These are phyloP conservation scores for Phytopythium delawarense DNA, from an alignment of 352 stramenopile species.

Conservation along the genomic window DNA sequence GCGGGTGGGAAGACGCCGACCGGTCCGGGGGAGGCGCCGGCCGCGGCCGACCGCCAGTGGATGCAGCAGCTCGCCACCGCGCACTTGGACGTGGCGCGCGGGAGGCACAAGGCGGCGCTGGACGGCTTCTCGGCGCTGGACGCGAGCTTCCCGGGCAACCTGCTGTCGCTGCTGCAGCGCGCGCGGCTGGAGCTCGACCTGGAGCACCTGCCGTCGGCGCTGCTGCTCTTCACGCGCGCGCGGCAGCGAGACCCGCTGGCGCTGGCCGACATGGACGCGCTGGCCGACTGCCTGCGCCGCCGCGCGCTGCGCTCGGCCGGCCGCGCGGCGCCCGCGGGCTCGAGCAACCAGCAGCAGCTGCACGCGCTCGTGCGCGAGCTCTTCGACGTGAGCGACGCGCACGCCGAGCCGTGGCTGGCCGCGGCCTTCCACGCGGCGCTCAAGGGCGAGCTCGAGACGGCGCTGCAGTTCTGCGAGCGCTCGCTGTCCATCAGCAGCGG, in stretches of 20 bases:
- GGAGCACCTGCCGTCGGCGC: conserved; percentile 52
- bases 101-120: conserved; percentile 25
- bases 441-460: conserved; percentile 65
- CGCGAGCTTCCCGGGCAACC: conserved; percentile 52
- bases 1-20: neutral
- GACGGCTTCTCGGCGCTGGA: conserved; percentile 35
- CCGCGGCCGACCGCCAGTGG: conserved; percentile 38
- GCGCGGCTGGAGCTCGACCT: conserved; percentile 60
- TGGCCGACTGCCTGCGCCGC: conserved; percentile 60
- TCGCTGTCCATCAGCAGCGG: conserved; percentile 34
- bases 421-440: conserved; percentile 71
- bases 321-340: conserved; percentile 4
- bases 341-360: conserved; percentile 32
- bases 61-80: conserved; percentile 52
- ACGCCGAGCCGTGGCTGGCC: conserved; percentile 66
- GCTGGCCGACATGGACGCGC: conserved; percentile 54
- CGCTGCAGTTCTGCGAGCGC: conserved; percentile 68
- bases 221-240: conserved; percentile 46
- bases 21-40: conserved; percentile 5
- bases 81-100: conserved; percentile 42
- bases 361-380: conserved; percentile 67
- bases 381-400: conserved; percentile 51
- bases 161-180: conserved; percentile 54
- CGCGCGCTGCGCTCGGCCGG: conserved; percentile 14
- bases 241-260: conserved; percentile 66